Evolutionary conservation across 2,329 filamentous ascomycete species (phyloP), one percentile per base, ranked within the genome.

Genomic region (Zymoseptoria passerinii): DNA sequence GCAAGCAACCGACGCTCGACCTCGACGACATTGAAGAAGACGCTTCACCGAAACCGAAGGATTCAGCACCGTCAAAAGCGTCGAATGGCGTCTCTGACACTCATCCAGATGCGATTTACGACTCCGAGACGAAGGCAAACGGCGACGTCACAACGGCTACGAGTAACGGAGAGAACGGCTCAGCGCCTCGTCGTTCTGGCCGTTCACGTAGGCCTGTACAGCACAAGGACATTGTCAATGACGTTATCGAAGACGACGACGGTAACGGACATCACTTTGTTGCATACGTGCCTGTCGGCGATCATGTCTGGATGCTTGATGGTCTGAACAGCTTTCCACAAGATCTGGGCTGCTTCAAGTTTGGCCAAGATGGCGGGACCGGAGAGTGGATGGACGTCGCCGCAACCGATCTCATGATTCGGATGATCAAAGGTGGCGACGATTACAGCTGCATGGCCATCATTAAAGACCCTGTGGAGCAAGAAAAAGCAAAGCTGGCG

Each of bases 211-310:
- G 61, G 35, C 58, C 59, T 23, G 55, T 60, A 19, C 59, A 65
- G 27, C 53, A 56, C 3, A 51, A 57, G 9, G 56, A 48, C 57
- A 60, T 71, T 67, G 54, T 80, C 75, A 56, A 63, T 71, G 48
- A 77, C 48, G 77, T 77, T 52, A 75, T 74, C 10, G 72, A 74
- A n/a, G 71, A 74, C 4, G 76, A 81, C 6, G 74, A 79, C 0
- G 82, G 89, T n/a, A 80, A 82, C 10, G 85, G 83, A 0, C 94
- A 87, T 69, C 92, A 97, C 70, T 97, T 94, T 72, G 87, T 95
- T 63, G 92, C 91, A 6, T 96, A 92, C 69, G 85, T 96, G 28
- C 89, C 90, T 1, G 81, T 85, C 13, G 79, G 81, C n/a, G 85
- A 83, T 2, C 78, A 83, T 57, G 82, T 96, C 13, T 96, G 90